Evolutionary conservation across 495 filamentous ascomycete species (phyloP).

Genomic region (Podospora tetraspora): DNA sequence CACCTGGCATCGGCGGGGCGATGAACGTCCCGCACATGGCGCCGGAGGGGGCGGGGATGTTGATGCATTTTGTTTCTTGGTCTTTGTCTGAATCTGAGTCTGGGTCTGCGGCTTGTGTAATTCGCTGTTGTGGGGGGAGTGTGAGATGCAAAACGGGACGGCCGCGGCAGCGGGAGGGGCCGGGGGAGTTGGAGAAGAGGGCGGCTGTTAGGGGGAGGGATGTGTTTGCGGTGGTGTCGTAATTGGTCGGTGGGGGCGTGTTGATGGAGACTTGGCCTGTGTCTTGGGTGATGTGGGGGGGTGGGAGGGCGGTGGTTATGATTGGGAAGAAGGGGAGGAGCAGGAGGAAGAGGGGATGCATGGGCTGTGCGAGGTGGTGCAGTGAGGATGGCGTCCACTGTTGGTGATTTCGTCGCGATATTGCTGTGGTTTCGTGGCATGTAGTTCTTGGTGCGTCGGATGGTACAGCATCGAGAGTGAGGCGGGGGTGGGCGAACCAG

Average conservation of each 20-base stretch:
- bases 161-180: conserved; percentile 36
- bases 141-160: conserved; percentile 22
- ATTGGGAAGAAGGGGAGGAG: conserved; percentile 4
- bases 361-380: not conserved
- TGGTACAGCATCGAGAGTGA: not conserved
- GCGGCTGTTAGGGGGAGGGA: conserved; percentile 30
- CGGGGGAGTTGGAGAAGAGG: conserved; percentile 36
- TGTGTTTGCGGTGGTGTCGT: conserved; percentile 18
- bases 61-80: conserved; percentile 29
- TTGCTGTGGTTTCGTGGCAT: not conserved
- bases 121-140: conserved; percentile 15
- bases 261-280: conserved; percentile 35
- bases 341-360: not conserved
- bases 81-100: no score
- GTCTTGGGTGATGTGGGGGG: conserved; percentile 24
- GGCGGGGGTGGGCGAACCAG: not conserved
- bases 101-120: no score
- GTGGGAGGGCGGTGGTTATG: not conserved
- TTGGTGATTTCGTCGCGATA: not conserved
- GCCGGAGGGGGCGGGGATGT: conserved; percentile 28
- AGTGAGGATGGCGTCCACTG: no score
- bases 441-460: not conserved
- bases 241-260: conserved; percentile 17
- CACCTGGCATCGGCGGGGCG: conserved; percentile 11
- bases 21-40: conserved; percentile 31